Evolutionary conservation across 179 eudicot genomes (phyloP), one percentile per base, ranked within the genome.

Genomic region (Spergularia azorica): DNA sequence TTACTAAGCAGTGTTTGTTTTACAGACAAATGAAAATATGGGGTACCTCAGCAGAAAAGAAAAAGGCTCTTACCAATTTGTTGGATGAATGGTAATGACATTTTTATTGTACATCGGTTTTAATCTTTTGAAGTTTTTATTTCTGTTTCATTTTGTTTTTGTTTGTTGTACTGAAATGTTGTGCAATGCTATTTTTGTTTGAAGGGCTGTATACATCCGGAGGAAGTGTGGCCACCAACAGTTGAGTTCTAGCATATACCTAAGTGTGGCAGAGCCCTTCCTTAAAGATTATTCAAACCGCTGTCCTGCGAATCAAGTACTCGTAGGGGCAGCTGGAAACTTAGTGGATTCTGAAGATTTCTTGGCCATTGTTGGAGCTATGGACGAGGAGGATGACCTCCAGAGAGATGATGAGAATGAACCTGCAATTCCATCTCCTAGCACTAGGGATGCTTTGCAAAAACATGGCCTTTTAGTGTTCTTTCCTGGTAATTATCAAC

Each of bases 241-340:
- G 73, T 85, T 90, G 74, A 86, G 83, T 55, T 89, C 99, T 62
- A 86, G 91, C 67, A 84, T 82, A 55, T 95, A 95, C 82, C 91
- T 95, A 48, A 90, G 90, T 74, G 99, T 93, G 87, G 97, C 95
- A 60, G 99, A 93, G 84, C 91, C 92, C 70, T 95, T 95, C 81
- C 97, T 95, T 77, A 97, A 95, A 82, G 94, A 91, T 77, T 93
- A 91, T 82, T 97, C 99, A 38, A 90, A 91, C 81, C 87, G 95
- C 59, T 87, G 97, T 79, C 88, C 95, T 51, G 82, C 88, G 75
- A 95, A 90, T 83, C 95, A 84, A 82, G 87, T 82, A 71, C 84
- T 95, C 76, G 80, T 95, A 80, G 99, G 99, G 67, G 86, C 97
- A 74, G 97, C 99, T 52, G 99, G 97, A 65, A 87, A 84, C 82